phyloP scores from a whole-genome alignment of 176 grass and related monocot genomes.

The Microstegium vimineum region DNA sequence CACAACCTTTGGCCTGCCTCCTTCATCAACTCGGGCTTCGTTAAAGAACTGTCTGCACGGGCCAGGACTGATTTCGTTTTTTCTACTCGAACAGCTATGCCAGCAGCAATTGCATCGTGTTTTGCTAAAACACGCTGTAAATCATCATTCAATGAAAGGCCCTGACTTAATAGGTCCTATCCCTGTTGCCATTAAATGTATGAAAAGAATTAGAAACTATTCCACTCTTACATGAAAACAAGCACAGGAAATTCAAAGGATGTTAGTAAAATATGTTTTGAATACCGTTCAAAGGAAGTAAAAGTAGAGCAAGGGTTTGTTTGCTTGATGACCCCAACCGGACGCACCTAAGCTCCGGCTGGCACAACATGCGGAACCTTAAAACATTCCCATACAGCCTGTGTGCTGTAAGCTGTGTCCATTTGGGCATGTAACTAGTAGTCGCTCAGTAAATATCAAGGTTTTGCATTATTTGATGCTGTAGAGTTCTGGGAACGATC shows the following conservation, averaged over 20 bases:
- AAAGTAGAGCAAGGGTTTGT: background rate
- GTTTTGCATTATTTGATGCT: background rate
- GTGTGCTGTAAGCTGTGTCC: background rate
- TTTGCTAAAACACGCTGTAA: conserved; percentile 85
- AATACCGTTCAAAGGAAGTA: background rate
- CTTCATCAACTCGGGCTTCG: conserved; percentile 39
- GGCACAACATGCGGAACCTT: background rate
- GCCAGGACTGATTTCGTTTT: conserved; percentile 49
- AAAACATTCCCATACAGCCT: background rate
- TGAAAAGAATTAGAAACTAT: conserved; percentile 28
- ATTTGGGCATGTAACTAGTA: background rate
- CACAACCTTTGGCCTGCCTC: conserved; percentile 42
- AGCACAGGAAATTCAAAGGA: background rate
- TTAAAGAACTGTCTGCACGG: conserved; percentile 22
- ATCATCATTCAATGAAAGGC: conserved; percentile 93
- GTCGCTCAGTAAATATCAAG: background rate
- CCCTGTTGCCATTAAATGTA: conserved; percentile 50
- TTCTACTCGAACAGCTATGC: conserved; percentile 57
- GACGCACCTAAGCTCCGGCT: background rate
- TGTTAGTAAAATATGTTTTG: background rate
- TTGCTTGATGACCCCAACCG: background rate
- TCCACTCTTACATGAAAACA: conserved; percentile 11
- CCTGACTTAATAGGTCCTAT: conserved; percentile 74
- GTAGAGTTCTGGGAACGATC: background rate
- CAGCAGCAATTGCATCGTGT: conserved; percentile 86